A percentile compares a stretch with the other conserved stretches of the same genome.
Evolutionary conservation across 2,329 filamentous ascomycete species (phyloP).

Genomic region (Beauveria bassiana): DNA sequence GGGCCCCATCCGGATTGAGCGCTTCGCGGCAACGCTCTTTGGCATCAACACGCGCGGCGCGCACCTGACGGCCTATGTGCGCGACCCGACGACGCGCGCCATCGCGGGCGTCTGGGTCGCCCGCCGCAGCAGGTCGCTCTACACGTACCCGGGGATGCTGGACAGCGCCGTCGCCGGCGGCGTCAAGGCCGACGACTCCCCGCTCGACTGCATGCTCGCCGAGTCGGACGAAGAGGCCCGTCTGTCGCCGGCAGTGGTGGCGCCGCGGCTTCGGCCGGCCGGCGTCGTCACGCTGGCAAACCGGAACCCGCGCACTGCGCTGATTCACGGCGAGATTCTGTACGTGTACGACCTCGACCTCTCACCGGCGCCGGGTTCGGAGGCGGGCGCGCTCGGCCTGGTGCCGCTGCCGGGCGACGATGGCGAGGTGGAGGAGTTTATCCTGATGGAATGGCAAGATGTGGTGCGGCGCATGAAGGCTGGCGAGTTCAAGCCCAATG

Average conservation of each 20-base stretch:
- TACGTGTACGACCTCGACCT: constrained; percentile 75
- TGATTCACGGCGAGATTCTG: constrained; percentile 32
- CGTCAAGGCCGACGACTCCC: constrained; percentile 57
- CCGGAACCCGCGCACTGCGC: constrained; percentile 18
- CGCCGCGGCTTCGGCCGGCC: constrained; percentile 16
- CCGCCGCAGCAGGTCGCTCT: constrained; percentile 54
- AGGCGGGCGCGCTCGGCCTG: constrained; percentile 45
- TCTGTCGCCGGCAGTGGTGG: constrained; percentile 23
- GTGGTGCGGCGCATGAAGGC: constrained; percentile 54
- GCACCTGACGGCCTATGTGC: constrained; percentile 57
- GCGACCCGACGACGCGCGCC: constrained; percentile 26
- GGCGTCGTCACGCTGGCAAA: constrained; percentile 30
- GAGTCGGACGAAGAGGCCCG: constrained; percentile 67
- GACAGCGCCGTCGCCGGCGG: constrained; percentile 79
- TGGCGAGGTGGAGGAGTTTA: constrained; percentile 66
- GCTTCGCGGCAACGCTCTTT: constrained; percentile 55
- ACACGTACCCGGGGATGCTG: constrained; percentile 66
- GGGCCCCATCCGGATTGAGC: constrained; percentile 42
- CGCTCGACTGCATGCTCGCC: constrained; percentile 60
- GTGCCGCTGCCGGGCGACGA: constrained; percentile 63
- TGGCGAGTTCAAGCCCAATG: constrained; percentile 80
- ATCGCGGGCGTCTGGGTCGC: constrained; percentile 62
- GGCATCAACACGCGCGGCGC: constrained; percentile 59
- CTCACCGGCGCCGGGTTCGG: constrained; percentile 30
- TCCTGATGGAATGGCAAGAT: constrained; percentile 52